Evolutionary conservation across 2,329 filamentous ascomycete genomes (phyloP), one percentile per base, ranked within the genome.

Genomic region (Sordariomycetes sp.): DNA sequence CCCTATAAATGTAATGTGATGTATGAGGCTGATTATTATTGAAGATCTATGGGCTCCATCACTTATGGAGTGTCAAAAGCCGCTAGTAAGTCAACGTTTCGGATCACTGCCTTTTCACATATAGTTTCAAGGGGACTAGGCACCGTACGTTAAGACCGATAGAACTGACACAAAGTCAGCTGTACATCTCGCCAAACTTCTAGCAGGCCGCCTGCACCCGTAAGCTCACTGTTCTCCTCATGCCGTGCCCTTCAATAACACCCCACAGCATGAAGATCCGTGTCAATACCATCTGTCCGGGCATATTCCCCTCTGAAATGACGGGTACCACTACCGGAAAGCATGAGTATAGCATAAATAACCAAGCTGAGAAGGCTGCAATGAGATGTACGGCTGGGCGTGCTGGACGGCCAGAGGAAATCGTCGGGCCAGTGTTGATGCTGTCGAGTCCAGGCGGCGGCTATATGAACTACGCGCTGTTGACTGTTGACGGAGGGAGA

Each of bases 41-140:
- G 28, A 17, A 34, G 32, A 15, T 37, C 40, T 15, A 46, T 51
- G 41, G 46, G 41, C 2, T 45, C 47, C 5, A 30, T 47, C 15
- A 44, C 45, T 1, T 51, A 50, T 24, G 40, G 35, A 7, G 41
- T 47, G 10, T 48, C 48, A 17, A 51, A 50, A 23, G 48, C 46
- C 17, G 40, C 43, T 4, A 39, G 44, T 45, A 35, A 21, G 43
- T 40, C 6, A 30, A 16, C 29, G 24, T 11, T 17, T 4, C 6
- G n/a, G n/a, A n/a, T n/a, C n/a, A n/a, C n/a, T n/a, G n/a, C n/a
- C n/a, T n/a, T n/a, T n/a, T n/a, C n/a, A n/a, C n/a, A n/a, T n/a
- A n/a, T n/a, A n/a, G n/a, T n/a, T n/a, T n/a, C n/a, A n/a, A n/a
- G n/a, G n/a, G n/a, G n/a, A n/a, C n/a, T n/a, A n/a, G n/a, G n/a